Conservation (phyloP, 1,284 basidiomycete genomes). For the Tilletia caries region DNA sequence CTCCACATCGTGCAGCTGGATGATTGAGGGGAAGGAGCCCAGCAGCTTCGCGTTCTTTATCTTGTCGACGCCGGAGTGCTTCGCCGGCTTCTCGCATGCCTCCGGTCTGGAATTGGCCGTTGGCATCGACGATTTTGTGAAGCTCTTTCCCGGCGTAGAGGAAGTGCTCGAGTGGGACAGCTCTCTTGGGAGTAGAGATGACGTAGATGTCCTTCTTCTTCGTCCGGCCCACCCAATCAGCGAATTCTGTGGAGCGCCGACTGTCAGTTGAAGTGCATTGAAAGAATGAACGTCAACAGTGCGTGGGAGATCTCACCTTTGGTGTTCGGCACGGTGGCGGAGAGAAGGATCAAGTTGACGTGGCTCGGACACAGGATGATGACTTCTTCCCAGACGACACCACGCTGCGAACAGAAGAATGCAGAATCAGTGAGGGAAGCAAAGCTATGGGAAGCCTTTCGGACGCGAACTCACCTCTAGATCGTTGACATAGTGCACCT, state of each 20-base stretch:
- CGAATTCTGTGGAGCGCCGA: slow-evolving; percentile 67
- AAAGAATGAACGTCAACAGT: background rate
- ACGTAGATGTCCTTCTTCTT: slow-evolving; percentile 99
- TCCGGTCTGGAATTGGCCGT: slow-evolving; percentile 65
- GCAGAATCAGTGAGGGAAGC: background rate
- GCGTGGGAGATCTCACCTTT: slow-evolving; percentile 55
- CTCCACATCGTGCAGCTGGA: background rate
- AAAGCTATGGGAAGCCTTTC: no score
- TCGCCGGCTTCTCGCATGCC: slow-evolving; percentile 75
- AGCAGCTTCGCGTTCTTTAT: slow-evolving; percentile 93
- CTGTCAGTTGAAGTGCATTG: background rate
- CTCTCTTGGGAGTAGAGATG: slow-evolving; percentile 91
- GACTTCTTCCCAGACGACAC: slow-evolving; percentile 99
- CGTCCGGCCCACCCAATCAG: slow-evolving; percentile 98
- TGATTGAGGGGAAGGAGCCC: slow-evolving; percentile 64
- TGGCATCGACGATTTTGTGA: slow-evolving; percentile 86
- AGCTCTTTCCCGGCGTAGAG: slow-evolving; percentile 87
- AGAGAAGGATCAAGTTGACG: slow-evolving; percentile 67
- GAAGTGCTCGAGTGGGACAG: slow-evolving; percentile 95
- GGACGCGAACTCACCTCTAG: slow-evolving; percentile 68
- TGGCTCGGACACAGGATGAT: slow-evolving; percentile 66
- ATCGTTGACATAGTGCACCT: slow-evolving; percentile 99
- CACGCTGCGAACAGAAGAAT: slow-evolving; percentile 64
- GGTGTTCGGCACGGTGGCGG: slow-evolving; percentile 96
- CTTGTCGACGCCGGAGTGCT: slow-evolving; percentile 84